Evolutionary conservation across 2,329 filamentous ascomycete genomes (phyloP), one percentile per base, ranked within the genome.

Genomic region (Cadophora luteo-olivacea): DNA sequence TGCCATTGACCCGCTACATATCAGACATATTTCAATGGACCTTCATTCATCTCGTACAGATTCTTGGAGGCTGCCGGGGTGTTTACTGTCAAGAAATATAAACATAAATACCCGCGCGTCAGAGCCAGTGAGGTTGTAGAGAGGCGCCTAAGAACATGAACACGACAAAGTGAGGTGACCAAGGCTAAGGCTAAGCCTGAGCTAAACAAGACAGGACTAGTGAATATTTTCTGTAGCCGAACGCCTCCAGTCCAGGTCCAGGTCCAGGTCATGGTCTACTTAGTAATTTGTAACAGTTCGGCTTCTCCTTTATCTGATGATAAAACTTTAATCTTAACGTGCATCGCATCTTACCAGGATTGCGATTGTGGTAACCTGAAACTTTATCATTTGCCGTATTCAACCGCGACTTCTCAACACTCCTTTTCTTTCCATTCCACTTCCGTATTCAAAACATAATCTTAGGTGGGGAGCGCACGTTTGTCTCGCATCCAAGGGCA

Each of bases 1-100:
- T 38, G 67, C 49, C 71, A 75, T 74, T 72, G 68, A 52, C 29
- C 19, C 51, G 45, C 48, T 33, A 29, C 16, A 25, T 51, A 33
- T 36, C 29, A 62, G 60, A 22, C 60, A 62, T 62, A 6, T 32
- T 62, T 51, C 60, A 32, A 22, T 5, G 19, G 14, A 19, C 4
- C 41, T 45, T 38, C 29, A 29, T 29, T 29, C 29, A 38, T 38
- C 4, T 14, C 12, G 12, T 38, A 38, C 9, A 38, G 3, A 19
- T 19, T 14, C 41, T 45, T 45, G 41, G 41, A 7, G 12, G 12
- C 36, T 5, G 14, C 16, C 41, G 41, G 14, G 41, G 14, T 16
- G 41, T 16, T 45, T 45, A 45, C 41, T 45, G 41, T 45, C 19
- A 25, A 33, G 33, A 5, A 33, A 33, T 24, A 7, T 16, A 45